phyloP scores from a whole-genome alignment of 2,329 filamentous ascomycete genomes.

The Xylaria sp. region DNA sequence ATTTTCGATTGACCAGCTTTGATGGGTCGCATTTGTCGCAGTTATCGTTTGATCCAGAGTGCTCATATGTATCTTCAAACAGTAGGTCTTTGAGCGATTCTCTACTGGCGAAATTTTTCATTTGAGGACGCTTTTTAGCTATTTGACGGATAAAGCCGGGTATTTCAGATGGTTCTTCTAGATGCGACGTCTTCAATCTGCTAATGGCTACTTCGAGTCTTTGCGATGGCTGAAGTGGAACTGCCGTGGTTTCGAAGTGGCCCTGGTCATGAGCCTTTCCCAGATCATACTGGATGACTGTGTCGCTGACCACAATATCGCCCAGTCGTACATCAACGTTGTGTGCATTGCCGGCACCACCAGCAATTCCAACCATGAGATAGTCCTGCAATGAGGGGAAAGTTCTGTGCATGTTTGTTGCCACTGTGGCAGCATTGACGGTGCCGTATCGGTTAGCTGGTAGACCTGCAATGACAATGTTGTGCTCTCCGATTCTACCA shows the following conservation, averaged over 20 bases:
- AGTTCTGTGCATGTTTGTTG: conserved; percentile 36
- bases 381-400: conserved; percentile 38
- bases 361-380: conserved; percentile 48
- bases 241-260: conserved; percentile 16
- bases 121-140: neutral
- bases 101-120: neutral
- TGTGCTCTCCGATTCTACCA: conserved; percentile 37
- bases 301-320: conserved; percentile 43
- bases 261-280: conserved; percentile 25
- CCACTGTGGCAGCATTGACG: conserved; percentile 37
- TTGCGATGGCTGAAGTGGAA: conserved; percentile 5
- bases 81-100: conserved; percentile 8
- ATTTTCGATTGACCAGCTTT: neutral
- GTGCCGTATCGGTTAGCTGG: conserved; percentile 37
- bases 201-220: conserved; percentile 15
- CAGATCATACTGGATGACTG: conserved; percentile 35
- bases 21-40: conserved; percentile 21
- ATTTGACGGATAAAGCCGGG: conserved; percentile 3
- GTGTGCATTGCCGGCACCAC: conserved; percentile 39
- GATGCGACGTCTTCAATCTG: neutral
- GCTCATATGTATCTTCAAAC: conserved; percentile 17
- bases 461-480: conserved; percentile 41
- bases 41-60: neutral
- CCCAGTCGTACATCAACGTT: conserved; percentile 46
- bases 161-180: conserved; percentile 1